Base-by-base conservation (phyloP, 768 basidiomycete genomes). In the Collybiopsis confluens region DNA sequence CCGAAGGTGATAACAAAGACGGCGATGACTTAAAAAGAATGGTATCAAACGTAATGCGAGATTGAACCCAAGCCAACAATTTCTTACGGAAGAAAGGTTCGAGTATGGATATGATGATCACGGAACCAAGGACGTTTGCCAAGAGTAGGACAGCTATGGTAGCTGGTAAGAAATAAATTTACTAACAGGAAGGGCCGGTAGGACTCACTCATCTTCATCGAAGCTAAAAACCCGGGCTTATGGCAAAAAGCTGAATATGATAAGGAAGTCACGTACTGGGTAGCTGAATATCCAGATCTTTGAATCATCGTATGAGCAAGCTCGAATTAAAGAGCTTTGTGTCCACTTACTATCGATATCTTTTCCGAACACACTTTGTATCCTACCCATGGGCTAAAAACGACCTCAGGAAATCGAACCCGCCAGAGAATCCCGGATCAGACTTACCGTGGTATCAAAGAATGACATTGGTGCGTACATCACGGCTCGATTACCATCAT, bases 401-500 rank as follows among this genome's bases (percentile, higher is more conserved):
- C 1, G 21, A 7, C 13, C 6, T 20, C 26, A n/a, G 30, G 9
- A 37, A 10, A 18, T 46, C 10, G 8, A 18, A 18, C 6, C 10
- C 3, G 21, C 23, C 21, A 10, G 11, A 1, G 1, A 13, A 15
- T 18, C 13, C 4, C 4, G 3, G 21, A 27, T 10, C 13, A n/a
- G 4, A 51, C 64, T 58, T 57, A 79, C 80, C 16, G 83, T 84
- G 1, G 78, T 85, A 64, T 90, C 89, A 59, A 90, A 91, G 68
- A 88, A 89, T 1, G 80, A 75, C 83, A 87, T 88, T 0, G 87
- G 87, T 0, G 88, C 86, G 63, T 80, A 76, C 61, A 87, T 82
- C 23, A 87, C 74, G 49, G 81, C 78, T 23, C 66, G 65, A 23
- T 86, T 71, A 0, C 83, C 78, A 42, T 73, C 64, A 45, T 77